Evolutionary conservation across 2,329 filamentous ascomycete genomes (phyloP).

Genomic region (Stachybotrys echinatus): DNA sequence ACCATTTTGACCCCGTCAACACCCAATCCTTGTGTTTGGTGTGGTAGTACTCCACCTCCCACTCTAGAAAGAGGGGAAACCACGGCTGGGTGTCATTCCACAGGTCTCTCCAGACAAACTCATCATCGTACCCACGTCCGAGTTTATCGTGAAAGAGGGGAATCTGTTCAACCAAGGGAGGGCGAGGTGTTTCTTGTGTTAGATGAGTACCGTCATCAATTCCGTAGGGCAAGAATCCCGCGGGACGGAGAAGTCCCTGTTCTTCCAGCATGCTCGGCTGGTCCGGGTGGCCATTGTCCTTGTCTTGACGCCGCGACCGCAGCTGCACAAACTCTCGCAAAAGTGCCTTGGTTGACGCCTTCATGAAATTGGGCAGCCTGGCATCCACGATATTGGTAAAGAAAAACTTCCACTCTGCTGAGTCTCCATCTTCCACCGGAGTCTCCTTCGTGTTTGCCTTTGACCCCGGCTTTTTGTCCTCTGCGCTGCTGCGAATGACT

Average conservation of each 20-base stretch:
- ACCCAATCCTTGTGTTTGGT: constrained; percentile 26
- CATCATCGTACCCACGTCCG: neutral
- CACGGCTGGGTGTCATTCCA: constrained; percentile 30
- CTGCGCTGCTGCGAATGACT: too few relatives aligned
- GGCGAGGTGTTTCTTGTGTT: neutral
- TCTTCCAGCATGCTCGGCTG: neutral
- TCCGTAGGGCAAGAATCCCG: neutral
- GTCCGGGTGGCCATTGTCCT: neutral
- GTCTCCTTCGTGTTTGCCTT: too few relatives aligned
- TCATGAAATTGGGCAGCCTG: neutral
- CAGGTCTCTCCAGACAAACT: constrained; percentile 17
- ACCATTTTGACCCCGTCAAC: constrained; percentile 7
- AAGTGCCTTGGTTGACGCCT: neutral
- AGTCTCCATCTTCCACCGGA: neutral
- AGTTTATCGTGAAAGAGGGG: neutral
- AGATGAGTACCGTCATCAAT: too few relatives aligned
- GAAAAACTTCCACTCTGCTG: neutral
- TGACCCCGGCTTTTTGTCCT: too few relatives aligned
- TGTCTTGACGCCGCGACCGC: neutral
- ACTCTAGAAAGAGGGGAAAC: constrained; percentile 36
- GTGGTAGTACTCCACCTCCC: constrained; percentile 37
- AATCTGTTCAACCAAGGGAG: neutral
- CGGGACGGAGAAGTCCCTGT: neutral
- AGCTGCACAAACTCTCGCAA: neutral
- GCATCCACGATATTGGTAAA: constrained; percentile 2